Conservation (phyloP, 1,284 basidiomycete species). For the Boletellus deceptivus region DNA sequence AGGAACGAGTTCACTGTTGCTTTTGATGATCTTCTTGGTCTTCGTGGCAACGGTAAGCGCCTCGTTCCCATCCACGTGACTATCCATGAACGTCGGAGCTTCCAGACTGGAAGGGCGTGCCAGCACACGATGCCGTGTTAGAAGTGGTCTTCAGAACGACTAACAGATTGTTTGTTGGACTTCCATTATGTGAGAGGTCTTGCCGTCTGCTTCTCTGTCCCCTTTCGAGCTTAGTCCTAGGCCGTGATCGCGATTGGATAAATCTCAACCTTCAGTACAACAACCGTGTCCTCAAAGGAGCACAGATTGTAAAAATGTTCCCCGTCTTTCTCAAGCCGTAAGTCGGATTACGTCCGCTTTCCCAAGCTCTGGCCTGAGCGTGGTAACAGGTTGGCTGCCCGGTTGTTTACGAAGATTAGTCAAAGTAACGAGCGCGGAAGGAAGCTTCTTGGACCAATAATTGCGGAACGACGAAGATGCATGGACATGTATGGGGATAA, state of each 20-base stretch:
- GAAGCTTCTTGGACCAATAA: conserved; percentile 34
- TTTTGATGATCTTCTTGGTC: conserved; percentile 23
- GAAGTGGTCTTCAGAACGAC: conserved; percentile 33
- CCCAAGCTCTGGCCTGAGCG: conserved; percentile 35
- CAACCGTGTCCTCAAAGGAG: conserved; percentile 25
- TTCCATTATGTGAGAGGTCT: conserved; percentile 33
- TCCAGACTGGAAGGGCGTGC: conserved; percentile 31
- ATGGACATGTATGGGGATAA: conserved; percentile 35
- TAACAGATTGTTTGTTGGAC: conserved; percentile 39
- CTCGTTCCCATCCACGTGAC: background rate
- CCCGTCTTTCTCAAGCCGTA: conserved; percentile 21
- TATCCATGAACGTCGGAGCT: background rate
- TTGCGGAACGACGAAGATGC: conserved; percentile 37
- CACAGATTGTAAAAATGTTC: too few relatives aligned
- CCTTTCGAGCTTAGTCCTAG: conserved; percentile 23
- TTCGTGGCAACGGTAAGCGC: conserved; percentile 9
- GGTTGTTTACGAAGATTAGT: background rate
- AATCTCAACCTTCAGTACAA: conserved; percentile 5
- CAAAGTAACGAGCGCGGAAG: conserved; percentile 4
- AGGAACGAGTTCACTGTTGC: conserved; percentile 32
- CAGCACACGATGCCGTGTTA: conserved; percentile 1
- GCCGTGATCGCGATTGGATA: conserved; percentile 40
- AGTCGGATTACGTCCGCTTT: conserved; percentile 4
- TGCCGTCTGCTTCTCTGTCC: conserved; percentile 22
- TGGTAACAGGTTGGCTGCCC: conserved; percentile 3